A percentile compares a stretch with the other conserved stretches of the same genome.
Conservation (phyloP, 495 filamentous ascomycete species). For the Hypoxylon rickii region DNA sequence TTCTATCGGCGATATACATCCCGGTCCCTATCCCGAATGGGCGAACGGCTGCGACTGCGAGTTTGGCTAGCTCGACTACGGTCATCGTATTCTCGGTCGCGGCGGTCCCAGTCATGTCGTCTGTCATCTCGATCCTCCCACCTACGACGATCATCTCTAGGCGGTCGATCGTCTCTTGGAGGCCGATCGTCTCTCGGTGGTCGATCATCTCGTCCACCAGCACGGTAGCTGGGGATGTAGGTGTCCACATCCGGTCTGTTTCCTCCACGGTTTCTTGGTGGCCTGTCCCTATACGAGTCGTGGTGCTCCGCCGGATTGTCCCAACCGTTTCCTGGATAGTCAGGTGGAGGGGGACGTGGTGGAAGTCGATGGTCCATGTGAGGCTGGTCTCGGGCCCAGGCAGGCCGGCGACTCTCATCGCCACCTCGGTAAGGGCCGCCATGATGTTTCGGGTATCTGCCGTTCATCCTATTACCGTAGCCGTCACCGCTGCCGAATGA, state of each 20-base stretch:
- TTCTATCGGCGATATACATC: slow-evolving; percentile 49
- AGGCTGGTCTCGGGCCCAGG: slow-evolving; percentile 44
- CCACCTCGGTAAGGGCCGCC: slow-evolving; percentile 40
- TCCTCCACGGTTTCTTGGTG: slow-evolving; percentile 40
- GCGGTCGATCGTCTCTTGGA: slow-evolving; percentile 38
- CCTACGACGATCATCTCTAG: slow-evolving; percentile 53
- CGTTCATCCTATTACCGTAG: slow-evolving; percentile 50
- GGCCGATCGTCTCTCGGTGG: slow-evolving; percentile 38
- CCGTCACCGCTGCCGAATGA: slow-evolving; percentile 51
- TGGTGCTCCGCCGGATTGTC: slow-evolving; percentile 46
- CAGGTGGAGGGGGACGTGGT: slow-evolving; percentile 50
- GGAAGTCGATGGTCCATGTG: slow-evolving; percentile 53
- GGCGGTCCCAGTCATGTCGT: slow-evolving; percentile 43
- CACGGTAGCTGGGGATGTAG: slow-evolving; percentile 62
- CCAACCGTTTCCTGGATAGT: slow-evolving; percentile 41
- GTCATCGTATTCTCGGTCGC: slow-evolving; percentile 54
- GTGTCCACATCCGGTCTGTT: slow-evolving; percentile 57
- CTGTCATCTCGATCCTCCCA: slow-evolving; percentile 49
- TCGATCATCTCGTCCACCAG: slow-evolving; percentile 39
- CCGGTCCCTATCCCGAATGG: slow-evolving; percentile 50
- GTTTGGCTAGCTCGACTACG: slow-evolving; percentile 50
- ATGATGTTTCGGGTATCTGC: slow-evolving; percentile 44
- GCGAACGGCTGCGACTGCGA: slow-evolving; percentile 56
- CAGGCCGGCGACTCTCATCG: slow-evolving; percentile 50
- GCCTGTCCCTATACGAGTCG: slow-evolving; percentile 41